Percentiles rank a stretch among this genome's conserved stretches.
Evolutionary conservation across 768 basidiomycete species (phyloP).

Genomic region (Mycena belliarum): DNA sequence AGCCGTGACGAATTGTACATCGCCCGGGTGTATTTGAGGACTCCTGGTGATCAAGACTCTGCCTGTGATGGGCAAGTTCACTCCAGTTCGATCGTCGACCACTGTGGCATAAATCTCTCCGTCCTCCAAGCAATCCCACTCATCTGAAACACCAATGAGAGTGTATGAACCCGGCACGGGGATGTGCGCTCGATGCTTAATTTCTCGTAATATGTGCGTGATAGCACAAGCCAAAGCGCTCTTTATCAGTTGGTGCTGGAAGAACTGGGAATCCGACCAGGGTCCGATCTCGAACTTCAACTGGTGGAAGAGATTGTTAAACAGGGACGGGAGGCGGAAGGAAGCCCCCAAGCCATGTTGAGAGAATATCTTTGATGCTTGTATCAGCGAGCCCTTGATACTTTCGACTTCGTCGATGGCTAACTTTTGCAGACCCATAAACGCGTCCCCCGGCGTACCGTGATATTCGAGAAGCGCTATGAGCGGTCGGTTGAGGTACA

Average conservation of each 20-base stretch:
- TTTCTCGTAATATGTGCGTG: slow-evolving; percentile 48
- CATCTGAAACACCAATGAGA: slow-evolving; percentile 55
- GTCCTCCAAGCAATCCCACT: slow-evolving; percentile 45
- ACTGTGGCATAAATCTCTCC: slow-evolving; percentile 51
- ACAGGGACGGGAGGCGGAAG: slow-evolving; percentile 44
- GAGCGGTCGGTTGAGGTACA: slow-evolving; percentile 49
- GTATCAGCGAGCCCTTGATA: slow-evolving; percentile 33
- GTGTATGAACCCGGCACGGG: slow-evolving; percentile 49
- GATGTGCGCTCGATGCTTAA: slow-evolving; percentile 55
- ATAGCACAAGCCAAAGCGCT: slow-evolving; percentile 38
- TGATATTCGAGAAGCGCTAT: slow-evolving; percentile 51
- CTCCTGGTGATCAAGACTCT: slow-evolving; percentile 47
- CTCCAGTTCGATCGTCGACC: slow-evolving; percentile 29
- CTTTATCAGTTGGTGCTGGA: slow-evolving; percentile 38
- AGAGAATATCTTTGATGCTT: slow-evolving; percentile 40
- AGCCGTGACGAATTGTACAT: slow-evolving; percentile 42
- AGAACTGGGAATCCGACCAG: slow-evolving; percentile 12
- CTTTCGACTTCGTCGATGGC: slow-evolving; percentile 39
- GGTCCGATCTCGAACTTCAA: slow-evolving; percentile 30
- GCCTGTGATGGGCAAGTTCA: slow-evolving; percentile 35
- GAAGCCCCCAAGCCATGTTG: slow-evolving; percentile 47
- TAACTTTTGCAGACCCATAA: slow-evolving; percentile 37
- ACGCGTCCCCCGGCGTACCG: slow-evolving; percentile 33
- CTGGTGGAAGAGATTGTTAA: slow-evolving; percentile 36
- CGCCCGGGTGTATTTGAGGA: slow-evolving; percentile 57